phyloP scores from a whole-genome alignment of 441 rosid species.

The Populus hybrid region DNA sequence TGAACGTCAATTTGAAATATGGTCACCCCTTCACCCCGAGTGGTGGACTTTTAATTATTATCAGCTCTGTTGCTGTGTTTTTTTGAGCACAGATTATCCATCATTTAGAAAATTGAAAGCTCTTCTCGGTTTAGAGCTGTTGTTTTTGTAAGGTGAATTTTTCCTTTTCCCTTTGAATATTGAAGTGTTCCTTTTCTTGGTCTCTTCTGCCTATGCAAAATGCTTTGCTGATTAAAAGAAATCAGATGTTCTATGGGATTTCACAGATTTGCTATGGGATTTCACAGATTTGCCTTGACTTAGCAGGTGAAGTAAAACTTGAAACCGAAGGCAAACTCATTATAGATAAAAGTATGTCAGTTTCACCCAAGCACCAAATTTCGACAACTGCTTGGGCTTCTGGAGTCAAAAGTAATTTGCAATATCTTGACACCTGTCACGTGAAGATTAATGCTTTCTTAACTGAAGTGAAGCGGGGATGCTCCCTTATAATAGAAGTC shows the following conservation, averaged over 20 bases:
- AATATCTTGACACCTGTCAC: constrained; percentile 2
- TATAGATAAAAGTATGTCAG: background rate
- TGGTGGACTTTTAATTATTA: background rate
- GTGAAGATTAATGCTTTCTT: background rate
- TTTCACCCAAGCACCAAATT: background rate
- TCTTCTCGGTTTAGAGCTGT: background rate
- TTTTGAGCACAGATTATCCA: too few relatives aligned
- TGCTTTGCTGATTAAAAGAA: background rate
- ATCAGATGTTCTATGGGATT: background rate
- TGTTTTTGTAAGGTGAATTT: background rate
- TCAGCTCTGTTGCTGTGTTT: background rate
- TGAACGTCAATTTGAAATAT: background rate
- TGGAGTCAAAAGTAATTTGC: background rate
- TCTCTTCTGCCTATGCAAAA: background rate
- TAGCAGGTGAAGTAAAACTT: too few relatives aligned
- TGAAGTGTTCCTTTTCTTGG: background rate
- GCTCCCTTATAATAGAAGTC: background rate
- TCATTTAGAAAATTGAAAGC: background rate
- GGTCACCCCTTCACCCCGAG: background rate
- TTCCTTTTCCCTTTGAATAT: background rate
- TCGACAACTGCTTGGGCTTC: background rate
- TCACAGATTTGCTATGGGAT: background rate
- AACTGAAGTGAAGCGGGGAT: background rate
- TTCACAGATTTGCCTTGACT: background rate
- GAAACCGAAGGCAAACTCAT: too few relatives aligned